Evolutionary conservation across 257 asterid genomes (phyloP).

Genomic region (Solanum sejunctum): DNA sequence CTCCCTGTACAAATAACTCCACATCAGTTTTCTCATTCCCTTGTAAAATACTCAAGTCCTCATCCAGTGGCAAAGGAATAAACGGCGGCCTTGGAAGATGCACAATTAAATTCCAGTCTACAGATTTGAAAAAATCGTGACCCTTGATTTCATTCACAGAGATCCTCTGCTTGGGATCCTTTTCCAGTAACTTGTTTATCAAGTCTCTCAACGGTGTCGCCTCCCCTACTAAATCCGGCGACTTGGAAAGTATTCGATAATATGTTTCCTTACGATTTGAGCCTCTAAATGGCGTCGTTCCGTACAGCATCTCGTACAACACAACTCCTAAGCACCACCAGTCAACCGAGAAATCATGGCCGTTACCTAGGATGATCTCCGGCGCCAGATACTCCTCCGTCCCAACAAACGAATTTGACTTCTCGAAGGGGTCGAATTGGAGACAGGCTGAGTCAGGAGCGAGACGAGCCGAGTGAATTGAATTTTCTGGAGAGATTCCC

Average conservation of each 20-base stretch:
- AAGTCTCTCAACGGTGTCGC: constrained; percentile 74
- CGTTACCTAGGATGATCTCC: constrained; percentile 69
- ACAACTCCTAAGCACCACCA: constrained; percentile 93
- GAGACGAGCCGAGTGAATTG: constrained; percentile 21
- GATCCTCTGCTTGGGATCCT: constrained; percentile 60
- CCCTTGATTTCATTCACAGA: constrained; percentile 39
- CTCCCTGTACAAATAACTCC: constrained; percentile 57
- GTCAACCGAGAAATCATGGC: constrained; percentile 91
- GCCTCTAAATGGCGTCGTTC: constrained; percentile 80
- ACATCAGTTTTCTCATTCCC: constrained; percentile 49
- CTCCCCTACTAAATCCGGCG: constrained; percentile 64
- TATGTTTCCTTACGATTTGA: constrained; percentile 65
- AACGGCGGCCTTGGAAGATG: constrained; percentile 78
- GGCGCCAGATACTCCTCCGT: constrained; percentile 95
- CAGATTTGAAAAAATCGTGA: constrained; percentile 44
- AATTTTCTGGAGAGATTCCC: constrained; percentile 35
- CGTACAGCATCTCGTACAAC: constrained; percentile 87
- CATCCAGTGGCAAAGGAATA: constrained; percentile 54
- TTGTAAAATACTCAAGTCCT: neutral
- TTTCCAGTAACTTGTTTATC: constrained; percentile 61
- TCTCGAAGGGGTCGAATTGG: constrained; percentile 31
- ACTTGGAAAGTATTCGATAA: constrained; percentile 27
- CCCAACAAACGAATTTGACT: constrained; percentile 91
- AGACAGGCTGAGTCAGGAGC: constrained; percentile 16
- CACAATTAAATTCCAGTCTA: constrained; percentile 59